Evolutionary conservation across 1,139 yeast species (phyloP), one percentile per base, ranked within the genome.

Genomic region (Zygotorulaspora mrakii): DNA sequence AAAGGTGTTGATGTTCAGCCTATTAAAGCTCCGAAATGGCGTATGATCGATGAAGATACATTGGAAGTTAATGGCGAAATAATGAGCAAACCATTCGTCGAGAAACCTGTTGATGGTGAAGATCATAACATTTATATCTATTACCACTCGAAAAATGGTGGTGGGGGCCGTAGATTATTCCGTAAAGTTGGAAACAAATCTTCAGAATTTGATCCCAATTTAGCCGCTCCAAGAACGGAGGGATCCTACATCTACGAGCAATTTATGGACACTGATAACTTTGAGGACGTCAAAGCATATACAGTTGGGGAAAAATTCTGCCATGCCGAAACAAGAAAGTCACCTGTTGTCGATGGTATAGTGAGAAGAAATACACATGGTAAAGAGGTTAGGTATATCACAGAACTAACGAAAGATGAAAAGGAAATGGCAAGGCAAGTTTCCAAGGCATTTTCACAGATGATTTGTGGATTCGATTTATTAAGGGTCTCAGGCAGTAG

Each of bases 91-190:
- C 99, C 99, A 6, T 94, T 80, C 70, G 98, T 94, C 21, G 99
- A 94, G 63, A 94, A 94, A 55, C 99, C 99, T 1, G 98, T 91
- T 5, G 96, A 94, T 65, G 99, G 99, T 33, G 99, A 94, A 65
- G 96, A 94, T 63, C 99, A 94, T 65, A 94, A 94, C 61, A 91
- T 94, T 32, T 87, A 83, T 62, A 91, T 94, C 33, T 94, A 94
- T 64, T 91, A 91, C 61, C 84, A 94, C 28, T 76, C 77, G 42
- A 76, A 82, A 42, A 82, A 85, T 40, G 99, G 99, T 37, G 99
- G 98, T 40, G 99, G 99, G 49, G 99, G 99, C 16, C 74, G 99
- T 50, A 72, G 94, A 40, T 68, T 94, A 45, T 94, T 94, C 68
- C 76, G 99, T 51, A 94, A 94, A 61, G 94, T 94, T 44, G 98